Base-by-base conservation (phyloP, 176 grass and related monocot genomes). In the Aegilops speltoides region DNA sequence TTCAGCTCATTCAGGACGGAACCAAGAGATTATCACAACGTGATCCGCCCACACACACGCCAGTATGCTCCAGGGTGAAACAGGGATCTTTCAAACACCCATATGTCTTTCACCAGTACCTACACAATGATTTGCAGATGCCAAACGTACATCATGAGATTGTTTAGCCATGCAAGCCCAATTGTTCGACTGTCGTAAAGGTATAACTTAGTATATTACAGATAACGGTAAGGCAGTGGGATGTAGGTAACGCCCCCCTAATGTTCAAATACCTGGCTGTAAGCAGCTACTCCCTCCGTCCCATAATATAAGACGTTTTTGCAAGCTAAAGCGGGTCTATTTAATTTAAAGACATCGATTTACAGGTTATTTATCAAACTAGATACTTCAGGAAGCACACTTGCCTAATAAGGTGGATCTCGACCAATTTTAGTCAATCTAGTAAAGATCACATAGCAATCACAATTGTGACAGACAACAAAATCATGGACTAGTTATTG, bases 71-170 rank as follows among this genome's bases (percentile, higher is more conserved):
- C 90, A 43, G 91, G 81, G 64, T 98, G 93, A 79, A 95, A 98
- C 59, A 98, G 88, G 76, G 96, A 98, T 84, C 88, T 90, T 82
- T 98, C 96, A 78, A 98, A 89, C 60, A 98, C 90, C 88, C 93
- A 94, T 67, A 94, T 92, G 34, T 98, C 90, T 78, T 93, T 92
- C 81, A 95, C 91, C 61, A 95, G 91, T 79, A 94, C 90, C 91
- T 98, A 80, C 45, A 88, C 16, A 86, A 43, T 90, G 72, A 78
- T 28, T 78, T 85, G 71, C 41, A 80, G 17, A 77, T 11, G 43
- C 5, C 7, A 23, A 84, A 23, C 69, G 76, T n/a, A 20, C 20
- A 77, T 57, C 68, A 84, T 37, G 15, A 68, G 4, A 82, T 77
- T 81, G 9, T 69, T 79, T 64, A 2, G 5, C 48, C 48, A 52